phyloP scores from a whole-genome alignment of 805 yeast species.

The Scheffersomyces spartinae region DNA sequence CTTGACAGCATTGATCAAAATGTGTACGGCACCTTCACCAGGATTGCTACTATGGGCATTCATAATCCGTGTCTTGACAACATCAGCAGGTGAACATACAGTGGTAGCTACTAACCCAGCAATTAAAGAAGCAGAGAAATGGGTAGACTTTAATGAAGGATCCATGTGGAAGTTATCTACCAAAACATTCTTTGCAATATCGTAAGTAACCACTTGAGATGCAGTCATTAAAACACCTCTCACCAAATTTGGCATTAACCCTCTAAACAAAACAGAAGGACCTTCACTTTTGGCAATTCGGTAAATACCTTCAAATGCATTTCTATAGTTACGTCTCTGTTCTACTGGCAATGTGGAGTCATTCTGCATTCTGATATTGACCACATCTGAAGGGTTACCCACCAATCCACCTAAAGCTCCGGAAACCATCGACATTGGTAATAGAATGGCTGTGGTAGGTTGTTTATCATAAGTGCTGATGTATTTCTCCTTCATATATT shows the following conservation, averaged over 20 bases:
- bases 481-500: conserved; percentile 47
- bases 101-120: conserved; percentile 90
- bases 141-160: conserved; percentile 55
- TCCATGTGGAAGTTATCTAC: conserved; percentile 41
- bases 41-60: conserved; percentile 35
- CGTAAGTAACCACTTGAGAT: conserved; percentile 82
- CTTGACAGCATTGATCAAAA: conserved; percentile 44
- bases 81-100: conserved; percentile 88
- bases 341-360: conserved; percentile 58
- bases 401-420: conserved; percentile 79
- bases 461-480: conserved; percentile 27
- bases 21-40: conserved; percentile 36
- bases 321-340: conserved; percentile 59
- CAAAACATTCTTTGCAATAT: conserved; percentile 52
- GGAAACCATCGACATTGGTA: conserved; percentile 76
- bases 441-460: conserved; percentile 46
- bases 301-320: conserved; percentile 67
- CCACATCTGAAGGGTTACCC: conserved; percentile 84
- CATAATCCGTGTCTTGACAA: conserved; percentile 82
- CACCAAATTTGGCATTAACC: conserved; percentile 64
- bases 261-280: conserved; percentile 48
- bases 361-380: conserved; percentile 85
- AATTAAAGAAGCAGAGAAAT: conserved; percentile 63
- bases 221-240: conserved; percentile 87
- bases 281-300: conserved; percentile 56